Base-by-base conservation (phyloP, 495 filamentous ascomycete species). In the Sporormia fimetaria region DNA sequence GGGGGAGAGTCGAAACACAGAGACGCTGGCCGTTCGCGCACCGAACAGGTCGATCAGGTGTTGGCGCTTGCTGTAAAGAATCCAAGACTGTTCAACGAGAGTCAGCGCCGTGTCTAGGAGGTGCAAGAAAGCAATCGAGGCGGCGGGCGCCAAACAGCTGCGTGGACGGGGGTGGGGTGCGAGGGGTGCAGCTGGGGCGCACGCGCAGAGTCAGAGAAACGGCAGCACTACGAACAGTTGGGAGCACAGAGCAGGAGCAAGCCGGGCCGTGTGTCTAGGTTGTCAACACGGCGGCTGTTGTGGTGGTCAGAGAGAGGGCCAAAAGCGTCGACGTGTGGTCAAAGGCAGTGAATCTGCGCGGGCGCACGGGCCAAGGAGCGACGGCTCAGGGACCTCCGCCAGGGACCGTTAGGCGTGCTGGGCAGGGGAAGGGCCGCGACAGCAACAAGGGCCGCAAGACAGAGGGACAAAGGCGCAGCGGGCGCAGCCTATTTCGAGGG, bases 111-210 rank as follows among this genome's bases (percentile, higher is more conserved):
- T n/a, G n/a, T 30, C 28, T 15, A 12, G 28, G 28, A 30, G 28
- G 28, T 12, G 28, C 28, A 12, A 30, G 28, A n/a, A n/a, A n/a
- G n/a, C n/a, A n/a, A n/a, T n/a, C n/a, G n/a, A n/a, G n/a, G n/a
- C n/a, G n/a, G n/a, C n/a, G 21, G 58, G 41, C 25, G 59, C 52
- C 40, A 56, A 62, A 40, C 7, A 49, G 52, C 37, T 57, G 55
- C 35, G 57, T 12, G 7, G 25, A 7, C 12, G 61, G 42, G 60
- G 57, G 31, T 55, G 59, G 35, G 39, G 30, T 21, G 30, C 42
- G 23, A 28, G 44, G 40, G 20, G 34, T 24, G 37, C 26, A 33
- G 28, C 22, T 52, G 44, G 50, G 47, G 14, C 14, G 14, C 16
- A n/a, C 11, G 22, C 3, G 24, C 36, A 37, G n/a, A 44, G 6